Percentiles rank a stretch among this genome's conserved stretches.
Conservation (phyloP, 169 alveolate genomes). For the Condylostoma magnum region DNA sequence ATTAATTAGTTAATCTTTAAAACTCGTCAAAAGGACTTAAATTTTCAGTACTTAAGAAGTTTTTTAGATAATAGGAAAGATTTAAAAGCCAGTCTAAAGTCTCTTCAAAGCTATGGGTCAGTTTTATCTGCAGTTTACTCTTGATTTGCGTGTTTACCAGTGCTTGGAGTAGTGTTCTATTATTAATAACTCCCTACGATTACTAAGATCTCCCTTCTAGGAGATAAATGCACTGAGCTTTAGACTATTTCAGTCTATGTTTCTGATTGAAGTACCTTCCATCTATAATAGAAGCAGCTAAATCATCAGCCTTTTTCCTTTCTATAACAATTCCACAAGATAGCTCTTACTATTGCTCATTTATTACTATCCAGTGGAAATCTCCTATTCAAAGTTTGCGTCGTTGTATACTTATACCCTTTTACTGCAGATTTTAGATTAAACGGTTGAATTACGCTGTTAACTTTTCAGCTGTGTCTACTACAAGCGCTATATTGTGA, state of each 20-base stretch:
- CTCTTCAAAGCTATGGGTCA: slow-evolving; percentile 16
- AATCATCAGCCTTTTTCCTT: slow-evolving; percentile 62
- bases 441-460: slow-evolving; percentile 1
- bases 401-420: slow-evolving; percentile 12
- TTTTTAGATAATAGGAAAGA: slow-evolving; percentile 23
- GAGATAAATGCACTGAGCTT: slow-evolving; percentile 48
- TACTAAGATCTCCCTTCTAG: slow-evolving; percentile 50
- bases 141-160: slow-evolving; percentile 44
- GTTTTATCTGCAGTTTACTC: slow-evolving; percentile 38
- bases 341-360: background rate
- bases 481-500: background rate
- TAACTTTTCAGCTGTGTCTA: slow-evolving; percentile 27
- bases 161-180: slow-evolving; percentile 33
- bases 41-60: no score
- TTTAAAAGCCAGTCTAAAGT: slow-evolving; percentile 59
- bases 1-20: no score
- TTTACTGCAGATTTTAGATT: background rate
- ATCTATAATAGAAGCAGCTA: slow-evolving; percentile 56
- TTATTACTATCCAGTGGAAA: slow-evolving; percentile 21
- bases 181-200: slow-evolving; percentile 17
- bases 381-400: slow-evolving; percentile 16
- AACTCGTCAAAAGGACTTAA: no score
- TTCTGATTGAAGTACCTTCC: slow-evolving; percentile 60
- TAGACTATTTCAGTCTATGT: slow-evolving; percentile 40
- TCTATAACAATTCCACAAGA: slow-evolving; percentile 51